Evolutionary conservation across 164 flowering plant species (phyloP).

Genomic region (Annona squamosa): DNA sequence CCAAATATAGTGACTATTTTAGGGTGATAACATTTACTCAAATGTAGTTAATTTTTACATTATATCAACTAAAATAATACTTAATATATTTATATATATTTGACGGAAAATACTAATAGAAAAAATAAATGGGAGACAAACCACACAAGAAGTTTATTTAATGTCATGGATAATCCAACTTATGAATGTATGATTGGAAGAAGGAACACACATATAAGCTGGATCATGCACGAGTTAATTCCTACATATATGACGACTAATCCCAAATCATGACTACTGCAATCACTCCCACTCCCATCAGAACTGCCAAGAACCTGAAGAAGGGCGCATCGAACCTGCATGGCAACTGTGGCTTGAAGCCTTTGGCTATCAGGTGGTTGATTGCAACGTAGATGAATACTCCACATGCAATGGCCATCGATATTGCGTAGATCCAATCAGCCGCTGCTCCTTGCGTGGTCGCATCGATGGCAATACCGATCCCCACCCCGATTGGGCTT

Average conservation of each 20-base stretch:
- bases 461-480: constrained; percentile 70
- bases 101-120: too few species aligned
- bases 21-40: too few species aligned
- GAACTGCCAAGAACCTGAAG: constrained; percentile 56
- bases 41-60: too few species aligned
- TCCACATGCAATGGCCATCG: constrained; percentile 78
- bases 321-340: constrained; percentile 48
- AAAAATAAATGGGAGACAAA: too few species aligned
- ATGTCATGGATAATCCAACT: too few species aligned
- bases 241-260: constrained; percentile 7
- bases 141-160: too few species aligned
- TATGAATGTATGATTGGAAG: too few species aligned
- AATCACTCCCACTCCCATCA: constrained; percentile 57
- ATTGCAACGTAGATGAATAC: constrained; percentile 80
- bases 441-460: constrained; percentile 56
- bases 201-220: background rate
- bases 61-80: too few species aligned
- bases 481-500: constrained; percentile 77
- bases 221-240: background rate
- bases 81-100: too few species aligned
- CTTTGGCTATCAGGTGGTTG: constrained; percentile 71
- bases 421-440: constrained; percentile 73
- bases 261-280: constrained; percentile 92
- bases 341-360: constrained; percentile 41
- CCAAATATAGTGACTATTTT: too few species aligned